Evolutionary conservation across 495 filamentous ascomycete species (phyloP).

Genomic region (Achaetomiella virescens): DNA sequence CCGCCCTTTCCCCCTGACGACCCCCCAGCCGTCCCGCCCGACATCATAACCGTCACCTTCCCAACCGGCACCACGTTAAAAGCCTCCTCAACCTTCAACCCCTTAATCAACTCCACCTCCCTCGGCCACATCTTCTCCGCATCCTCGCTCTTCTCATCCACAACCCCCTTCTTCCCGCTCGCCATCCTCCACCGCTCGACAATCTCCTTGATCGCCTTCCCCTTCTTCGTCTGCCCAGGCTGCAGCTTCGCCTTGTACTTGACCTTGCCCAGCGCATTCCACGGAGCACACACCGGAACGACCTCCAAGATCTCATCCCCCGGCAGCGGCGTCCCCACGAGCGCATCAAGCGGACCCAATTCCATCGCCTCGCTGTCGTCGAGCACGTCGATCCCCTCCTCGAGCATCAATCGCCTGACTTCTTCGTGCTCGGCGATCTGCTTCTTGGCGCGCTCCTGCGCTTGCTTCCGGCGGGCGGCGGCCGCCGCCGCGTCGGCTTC

Average conservation of each 20-base stretch:
- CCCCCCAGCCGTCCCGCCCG: constrained; percentile 45
- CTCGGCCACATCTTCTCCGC: constrained; percentile 71
- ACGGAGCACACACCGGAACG: constrained; percentile 87
- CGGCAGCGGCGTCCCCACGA: constrained; percentile 69
- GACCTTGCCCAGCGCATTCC: constrained; percentile 66
- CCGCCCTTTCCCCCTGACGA: constrained; percentile 35
- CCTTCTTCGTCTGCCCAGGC: constrained; percentile 84
- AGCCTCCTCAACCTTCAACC: constrained; percentile 74
- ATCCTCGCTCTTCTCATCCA: constrained; percentile 55
- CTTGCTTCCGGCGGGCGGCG: constrained; percentile 64
- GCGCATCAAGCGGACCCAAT: constrained; percentile 59
- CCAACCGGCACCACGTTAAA: constrained; percentile 74
- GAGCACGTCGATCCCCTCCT: constrained; percentile 29
- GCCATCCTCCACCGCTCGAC: constrained; percentile 66
- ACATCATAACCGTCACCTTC: constrained; percentile 77
- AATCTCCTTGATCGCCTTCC: constrained; percentile 89
- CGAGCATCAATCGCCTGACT: constrained; percentile 47
- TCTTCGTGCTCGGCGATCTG: constrained; percentile 61
- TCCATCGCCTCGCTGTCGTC: constrained; percentile 49
- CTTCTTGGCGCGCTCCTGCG: constrained; percentile 65
- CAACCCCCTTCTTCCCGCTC: constrained; percentile 47
- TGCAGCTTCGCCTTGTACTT: constrained; percentile 93
- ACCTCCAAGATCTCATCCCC: constrained; percentile 87
- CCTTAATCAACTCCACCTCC: constrained; percentile 76
- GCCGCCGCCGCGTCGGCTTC: constrained; percentile 59